Evolutionary conservation across 192 early-diverging fungal genomes (phyloP).

Genomic region (Mortierella claussenii): DNA sequence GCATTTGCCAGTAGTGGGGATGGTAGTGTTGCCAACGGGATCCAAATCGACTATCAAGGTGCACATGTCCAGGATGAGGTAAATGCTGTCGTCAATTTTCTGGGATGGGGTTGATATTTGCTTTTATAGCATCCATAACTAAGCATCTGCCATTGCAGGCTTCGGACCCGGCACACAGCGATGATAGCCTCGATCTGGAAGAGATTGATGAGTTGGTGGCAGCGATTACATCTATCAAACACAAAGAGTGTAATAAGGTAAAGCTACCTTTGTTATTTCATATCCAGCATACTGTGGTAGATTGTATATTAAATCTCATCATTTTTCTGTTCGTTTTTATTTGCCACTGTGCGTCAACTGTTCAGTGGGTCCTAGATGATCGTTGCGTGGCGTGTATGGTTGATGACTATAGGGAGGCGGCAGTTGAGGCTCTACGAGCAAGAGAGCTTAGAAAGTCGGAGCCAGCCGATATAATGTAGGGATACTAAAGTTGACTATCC

Average conservation of each 20-base stretch:
- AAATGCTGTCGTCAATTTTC: too few species aligned
- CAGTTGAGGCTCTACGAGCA: conserved; percentile 7
- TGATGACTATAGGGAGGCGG: conserved; percentile 7
- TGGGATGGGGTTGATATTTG: neutral
- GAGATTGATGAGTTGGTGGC: conserved; percentile 9
- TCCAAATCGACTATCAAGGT: too few species aligned
- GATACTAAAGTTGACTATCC: neutral
- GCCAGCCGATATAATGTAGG: conserved; percentile 23
- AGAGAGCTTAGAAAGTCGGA: conserved; percentile 18
- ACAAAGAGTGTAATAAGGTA: conserved; percentile 10
- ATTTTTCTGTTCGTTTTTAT: conserved; percentile 1
- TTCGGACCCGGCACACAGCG: conserved; percentile 1
- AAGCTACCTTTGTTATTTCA: neutral
- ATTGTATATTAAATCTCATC: neutral
- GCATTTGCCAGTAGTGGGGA: too few species aligned
- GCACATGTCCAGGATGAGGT: too few species aligned
- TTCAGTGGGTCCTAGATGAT: conserved; percentile 14
- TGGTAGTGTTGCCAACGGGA: too few species aligned
- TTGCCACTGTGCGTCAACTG: neutral
- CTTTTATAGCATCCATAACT: neutral
- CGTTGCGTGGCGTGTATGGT: conserved; percentile 15
- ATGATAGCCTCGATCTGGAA: conserved; percentile 11
- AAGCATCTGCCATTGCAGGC: conserved; percentile 6
- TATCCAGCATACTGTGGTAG: conserved; percentile 1
- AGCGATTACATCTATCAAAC: conserved; percentile 14